Evolutionary conservation across 2,329 filamentous ascomycete species (phyloP).

Genomic region (Talaromyces sp.): DNA sequence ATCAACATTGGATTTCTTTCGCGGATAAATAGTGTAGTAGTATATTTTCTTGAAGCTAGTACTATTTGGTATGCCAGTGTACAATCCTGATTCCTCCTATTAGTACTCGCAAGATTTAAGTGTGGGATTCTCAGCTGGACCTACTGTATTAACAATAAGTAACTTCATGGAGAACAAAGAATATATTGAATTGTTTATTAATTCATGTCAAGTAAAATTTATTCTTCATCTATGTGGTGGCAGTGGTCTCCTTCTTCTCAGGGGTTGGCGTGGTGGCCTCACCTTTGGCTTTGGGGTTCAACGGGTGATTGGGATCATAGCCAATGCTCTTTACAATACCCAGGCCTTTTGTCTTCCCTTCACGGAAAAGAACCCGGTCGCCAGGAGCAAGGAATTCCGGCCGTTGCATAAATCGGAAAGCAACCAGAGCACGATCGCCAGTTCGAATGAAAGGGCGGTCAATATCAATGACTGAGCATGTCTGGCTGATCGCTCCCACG

Average conservation of each 20-base stretch:
- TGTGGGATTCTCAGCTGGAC: too few relatives aligned
- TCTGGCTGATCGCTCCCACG: constrained; percentile 91
- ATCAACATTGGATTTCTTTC: too few relatives aligned
- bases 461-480: constrained; percentile 95
- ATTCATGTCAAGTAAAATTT: too few relatives aligned
- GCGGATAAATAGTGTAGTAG: too few relatives aligned
- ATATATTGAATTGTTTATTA: too few relatives aligned
- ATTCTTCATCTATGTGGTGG: too few relatives aligned
- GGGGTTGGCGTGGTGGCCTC: background rate
- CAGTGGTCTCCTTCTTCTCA: background rate
- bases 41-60: too few relatives aligned
- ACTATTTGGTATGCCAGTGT: too few relatives aligned
- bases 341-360: constrained; percentile 91
- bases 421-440: constrained; percentile 89
- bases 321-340: constrained; percentile 91
- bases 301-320: constrained; percentile 70
- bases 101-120: too few relatives aligned
- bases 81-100: too few relatives aligned
- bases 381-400: constrained; percentile 90
- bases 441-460: constrained; percentile 94
- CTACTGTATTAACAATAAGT: too few relatives aligned
- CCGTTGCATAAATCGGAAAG: constrained; percentile 90
- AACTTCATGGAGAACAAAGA: too few relatives aligned
- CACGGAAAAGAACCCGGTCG: constrained; percentile 87
- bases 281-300: constrained; percentile 42